phyloP scores from a whole-genome alignment of 768 basidiomycete species.

The Tulasnella sp. region DNA sequence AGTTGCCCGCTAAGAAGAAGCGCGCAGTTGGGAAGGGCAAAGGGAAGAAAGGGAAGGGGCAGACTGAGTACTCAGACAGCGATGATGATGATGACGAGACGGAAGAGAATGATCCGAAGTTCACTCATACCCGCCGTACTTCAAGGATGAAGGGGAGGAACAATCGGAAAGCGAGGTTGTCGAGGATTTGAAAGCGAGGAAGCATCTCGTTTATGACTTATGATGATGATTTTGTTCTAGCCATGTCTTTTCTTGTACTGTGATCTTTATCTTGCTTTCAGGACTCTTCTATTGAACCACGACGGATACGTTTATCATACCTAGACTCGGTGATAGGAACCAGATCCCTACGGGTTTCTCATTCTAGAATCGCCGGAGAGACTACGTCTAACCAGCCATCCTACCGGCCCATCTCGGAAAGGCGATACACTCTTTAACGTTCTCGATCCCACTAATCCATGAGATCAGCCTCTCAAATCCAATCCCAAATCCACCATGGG shows the following conservation, averaged over 20 bases:
- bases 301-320: no score
- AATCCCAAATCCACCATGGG: constrained; percentile 93
- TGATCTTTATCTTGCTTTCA: background rate
- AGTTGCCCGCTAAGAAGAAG: constrained; percentile 11
- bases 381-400: constrained; percentile 39
- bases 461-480: constrained; percentile 87
- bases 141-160: constrained; percentile 6
- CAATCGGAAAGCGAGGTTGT: constrained; percentile 1
- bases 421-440: constrained; percentile 85
- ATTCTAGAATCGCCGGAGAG: no score
- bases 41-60: background rate
- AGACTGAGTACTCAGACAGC: constrained; percentile 2
- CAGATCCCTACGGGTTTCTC: no score
- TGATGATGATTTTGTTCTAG: background rate
- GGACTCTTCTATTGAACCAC: no score
- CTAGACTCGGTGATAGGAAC: no score
- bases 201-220: background rate
- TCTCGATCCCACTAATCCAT: constrained; percentile 79
- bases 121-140: background rate
- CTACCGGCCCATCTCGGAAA: constrained; percentile 85
- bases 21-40: background rate
- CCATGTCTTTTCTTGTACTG: background rate
- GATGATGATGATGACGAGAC: constrained; percentile 4
- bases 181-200: no score
- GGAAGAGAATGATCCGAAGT: background rate